These are phyloP conservation scores for Cutaneotrichosporon cavernicola DNA, from an alignment of 1,284 basidiomycete species.

Conservation along the genomic window DNA sequence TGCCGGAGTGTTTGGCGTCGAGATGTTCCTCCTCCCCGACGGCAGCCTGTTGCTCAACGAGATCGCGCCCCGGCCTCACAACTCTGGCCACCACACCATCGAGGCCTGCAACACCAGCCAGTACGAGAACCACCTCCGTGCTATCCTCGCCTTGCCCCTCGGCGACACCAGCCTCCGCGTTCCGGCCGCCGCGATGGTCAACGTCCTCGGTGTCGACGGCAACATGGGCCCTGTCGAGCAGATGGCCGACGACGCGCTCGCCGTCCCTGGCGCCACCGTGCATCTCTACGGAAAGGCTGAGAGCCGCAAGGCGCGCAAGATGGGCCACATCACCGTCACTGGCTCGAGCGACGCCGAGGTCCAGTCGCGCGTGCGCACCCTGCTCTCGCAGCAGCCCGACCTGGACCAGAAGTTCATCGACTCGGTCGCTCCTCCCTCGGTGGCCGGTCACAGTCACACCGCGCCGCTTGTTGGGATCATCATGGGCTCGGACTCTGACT, in stretches of 20 bases:
- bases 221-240: conserved; percentile 60
- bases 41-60: conserved; percentile 88
- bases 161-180: conserved; percentile 88
- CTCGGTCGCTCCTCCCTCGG: conserved; percentile 59
- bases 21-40: conserved; percentile 90
- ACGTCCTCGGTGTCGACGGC: conserved; percentile 77
- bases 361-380: conserved; percentile 64
- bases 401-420: conserved; percentile 57
- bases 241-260: conserved; percentile 61
- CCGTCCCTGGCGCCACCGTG: conserved; percentile 72
- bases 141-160: conserved; percentile 87
- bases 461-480: conserved; percentile 88
- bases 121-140: conserved; percentile 96
- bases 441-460: conserved; percentile 57
- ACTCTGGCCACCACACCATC: conserved; percentile 99
- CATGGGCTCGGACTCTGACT: conserved; percentile 99
- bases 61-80: conserved; percentile 98
- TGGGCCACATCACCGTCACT: conserved; percentile 95
- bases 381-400: conserved; percentile 67
- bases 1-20: conserved; percentile 95
- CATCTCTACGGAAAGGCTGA: conserved; percentile 94
- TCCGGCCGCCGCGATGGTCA: conserved; percentile 87
- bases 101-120: conserved; percentile 95
- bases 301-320: conserved; percentile 87
- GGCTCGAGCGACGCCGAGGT: conserved; percentile 79